phyloP scores from a whole-genome alignment of 2,329 filamentous ascomycete genomes.

The Hymenoscyphus fraxineus region DNA sequence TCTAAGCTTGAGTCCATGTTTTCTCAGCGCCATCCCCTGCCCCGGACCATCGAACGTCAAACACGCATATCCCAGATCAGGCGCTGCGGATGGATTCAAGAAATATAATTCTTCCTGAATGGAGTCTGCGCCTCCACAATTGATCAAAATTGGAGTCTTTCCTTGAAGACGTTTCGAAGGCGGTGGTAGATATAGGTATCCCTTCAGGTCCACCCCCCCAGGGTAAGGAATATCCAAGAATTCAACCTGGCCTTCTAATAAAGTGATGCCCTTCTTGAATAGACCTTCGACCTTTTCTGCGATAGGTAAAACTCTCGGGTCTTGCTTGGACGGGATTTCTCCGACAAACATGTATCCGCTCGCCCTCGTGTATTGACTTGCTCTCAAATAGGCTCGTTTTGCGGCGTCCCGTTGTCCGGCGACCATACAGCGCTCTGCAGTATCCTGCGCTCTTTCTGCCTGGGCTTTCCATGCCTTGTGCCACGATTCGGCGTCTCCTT shows the following conservation, averaged over 20 bases:
- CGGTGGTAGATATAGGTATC: not conserved
- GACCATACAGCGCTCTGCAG: not conserved
- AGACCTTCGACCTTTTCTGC: too few species aligned
- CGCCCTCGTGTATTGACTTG: not conserved
- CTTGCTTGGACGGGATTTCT: not conserved
- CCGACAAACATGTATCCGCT: slow-evolving; percentile 1
- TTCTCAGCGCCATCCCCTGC: too few species aligned
- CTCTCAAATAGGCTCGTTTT: not conserved
- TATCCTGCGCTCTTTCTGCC: not conserved
- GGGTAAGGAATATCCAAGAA: too few species aligned
- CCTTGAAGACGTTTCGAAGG: not conserved
- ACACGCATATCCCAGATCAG: too few species aligned
- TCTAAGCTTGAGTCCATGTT: too few species aligned
- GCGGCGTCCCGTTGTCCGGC: not conserved
- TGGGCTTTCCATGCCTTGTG: not conserved
- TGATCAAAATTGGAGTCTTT: slow-evolving; percentile 2
- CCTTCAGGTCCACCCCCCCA: too few species aligned
- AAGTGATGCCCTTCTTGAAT: too few species aligned
- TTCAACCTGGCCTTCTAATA: too few species aligned
- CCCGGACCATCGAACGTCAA: not conserved
- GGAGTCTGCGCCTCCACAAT: slow-evolving; percentile 1
- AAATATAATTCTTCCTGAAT: not conserved
- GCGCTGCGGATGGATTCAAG: too few species aligned
- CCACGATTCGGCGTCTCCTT: not conserved
- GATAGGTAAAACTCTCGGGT: not conserved